Percentiles rank a stretch among this genome's conserved stretches.
Evolutionary conservation across 768 basidiomycete genomes (phyloP).

Genomic region (Crepidotus variabilis): DNA sequence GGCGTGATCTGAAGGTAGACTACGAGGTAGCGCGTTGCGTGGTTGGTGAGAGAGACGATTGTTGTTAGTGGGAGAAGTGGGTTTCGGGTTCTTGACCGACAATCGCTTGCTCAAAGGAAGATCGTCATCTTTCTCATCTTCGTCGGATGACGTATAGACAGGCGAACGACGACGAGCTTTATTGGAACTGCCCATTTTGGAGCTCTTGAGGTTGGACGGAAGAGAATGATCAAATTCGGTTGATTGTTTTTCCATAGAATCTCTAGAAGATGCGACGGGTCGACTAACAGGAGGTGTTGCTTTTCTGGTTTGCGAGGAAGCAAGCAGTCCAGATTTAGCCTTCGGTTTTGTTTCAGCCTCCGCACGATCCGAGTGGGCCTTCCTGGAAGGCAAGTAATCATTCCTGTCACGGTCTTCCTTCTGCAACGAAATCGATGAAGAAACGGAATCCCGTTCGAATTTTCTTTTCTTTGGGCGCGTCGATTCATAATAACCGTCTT

Average conservation of each 20-base stretch:
- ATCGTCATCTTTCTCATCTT: constrained; percentile 41
- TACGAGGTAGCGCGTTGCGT: constrained; percentile 22
- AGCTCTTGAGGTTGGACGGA: constrained; percentile 5
- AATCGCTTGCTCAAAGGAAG: constrained; percentile 3
- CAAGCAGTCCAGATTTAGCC: constrained; percentile 4
- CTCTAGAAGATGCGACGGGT: neutral
- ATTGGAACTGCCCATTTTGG: constrained; percentile 13
- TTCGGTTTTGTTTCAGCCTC: neutral
- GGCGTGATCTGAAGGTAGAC: constrained; percentile 45
- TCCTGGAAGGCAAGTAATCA: neutral
- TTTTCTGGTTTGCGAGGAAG: constrained; percentile 35
- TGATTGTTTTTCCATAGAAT: neutral
- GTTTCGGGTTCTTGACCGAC: constrained; percentile 1
- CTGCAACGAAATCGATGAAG: neutral
- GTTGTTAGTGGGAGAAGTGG: constrained; percentile 16
- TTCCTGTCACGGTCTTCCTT: constrained; percentile 1
- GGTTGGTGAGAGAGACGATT: constrained; percentile 15
- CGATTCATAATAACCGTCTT: constrained; percentile 1
- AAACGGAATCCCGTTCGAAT: neutral
- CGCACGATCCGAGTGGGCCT: neutral
- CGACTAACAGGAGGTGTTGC: constrained; percentile 28
- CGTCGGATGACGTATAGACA: constrained; percentile 66
- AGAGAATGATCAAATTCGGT: constrained; percentile 6
- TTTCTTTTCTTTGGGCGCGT: constrained; percentile 1
- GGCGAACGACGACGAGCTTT: constrained; percentile 54